Conservation (phyloP, 192 early-diverging fungal genomes). For the Coemansia sp. region DNA sequence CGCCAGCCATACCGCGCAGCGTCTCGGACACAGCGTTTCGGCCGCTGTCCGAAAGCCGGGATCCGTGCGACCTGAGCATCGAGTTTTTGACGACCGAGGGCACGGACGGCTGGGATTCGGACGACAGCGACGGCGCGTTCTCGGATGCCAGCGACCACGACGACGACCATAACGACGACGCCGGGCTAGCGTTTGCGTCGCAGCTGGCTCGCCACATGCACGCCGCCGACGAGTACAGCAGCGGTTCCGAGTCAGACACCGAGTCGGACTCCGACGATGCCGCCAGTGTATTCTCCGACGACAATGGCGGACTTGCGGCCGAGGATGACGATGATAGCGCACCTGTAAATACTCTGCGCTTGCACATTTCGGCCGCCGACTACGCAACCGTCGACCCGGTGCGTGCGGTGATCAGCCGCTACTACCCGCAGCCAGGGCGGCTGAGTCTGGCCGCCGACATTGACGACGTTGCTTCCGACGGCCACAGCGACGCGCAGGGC, state of each 20-base stretch:
- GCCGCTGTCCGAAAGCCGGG: neutral
- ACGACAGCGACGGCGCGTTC: constrained; percentile 3
- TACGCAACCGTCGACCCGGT: constrained; percentile 24
- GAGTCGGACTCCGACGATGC: constrained; percentile 17
- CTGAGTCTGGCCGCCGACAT: constrained; percentile 39
- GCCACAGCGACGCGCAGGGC: neutral
- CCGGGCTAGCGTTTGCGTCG: neutral
- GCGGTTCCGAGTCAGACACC: constrained; percentile 7
- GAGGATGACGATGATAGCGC: neutral
- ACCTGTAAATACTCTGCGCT: neutral
- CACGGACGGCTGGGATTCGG: neutral
- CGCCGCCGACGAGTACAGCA: neutral
- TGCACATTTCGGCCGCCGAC: constrained; percentile 12
- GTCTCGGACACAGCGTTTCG: constrained; percentile 15
- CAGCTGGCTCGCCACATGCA: neutral
- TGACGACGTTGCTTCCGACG: constrained; percentile 17
- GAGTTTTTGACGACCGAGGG: constrained; percentile 7
- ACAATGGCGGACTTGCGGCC: too few relatives aligned
- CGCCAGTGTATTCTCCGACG: neutral
- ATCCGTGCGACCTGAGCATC: constrained; percentile 9
- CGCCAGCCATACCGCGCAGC: constrained; percentile 15
- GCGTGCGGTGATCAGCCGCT: constrained; percentile 36
- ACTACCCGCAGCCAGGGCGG: constrained; percentile 32
- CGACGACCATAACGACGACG: neutral
- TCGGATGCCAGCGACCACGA: neutral